Base-by-base conservation (phyloP, 1,284 basidiomycete species). In the Papiliotrema flavescens region DNA sequence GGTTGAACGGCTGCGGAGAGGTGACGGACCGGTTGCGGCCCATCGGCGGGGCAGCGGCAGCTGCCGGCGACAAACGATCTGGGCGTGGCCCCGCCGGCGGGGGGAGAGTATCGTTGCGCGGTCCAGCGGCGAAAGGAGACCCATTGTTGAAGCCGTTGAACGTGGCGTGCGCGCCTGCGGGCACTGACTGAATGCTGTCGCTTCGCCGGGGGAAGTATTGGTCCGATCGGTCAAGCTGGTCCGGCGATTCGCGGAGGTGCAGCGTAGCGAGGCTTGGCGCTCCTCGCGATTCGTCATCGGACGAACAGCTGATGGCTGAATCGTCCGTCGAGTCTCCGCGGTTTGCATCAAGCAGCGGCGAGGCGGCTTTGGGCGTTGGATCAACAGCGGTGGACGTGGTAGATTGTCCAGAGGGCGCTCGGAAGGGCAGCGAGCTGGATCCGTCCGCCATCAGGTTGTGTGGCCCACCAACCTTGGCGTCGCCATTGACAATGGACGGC, bases 151-250 rank as follows among this genome's bases (percentile, higher is more conserved):
- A 14, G 6, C 8, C 51, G 23, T 41, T 50, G 9, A 54, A 53
- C 9, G 49, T 46, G 6, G 47, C n/a, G 55, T 53, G 11, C 14
- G 8, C 7, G 2, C 70, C 65, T n/a, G 68, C 67, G 8, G 77
- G 76, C 32, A 76, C 67, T 35, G 82, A 84, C 66, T 87, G 86
- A 15, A 86, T 87, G 35, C 84, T 85, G 56, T 82, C 81, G 39
- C 80, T 84, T 14, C 87, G 85, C 46, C 87, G 81, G 17, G 84
- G 85, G 73, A 88, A 86, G 19, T 77, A 79, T 56, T 85, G 77
- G 52, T 89, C 88, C 14, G 84, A 85, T 0, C 81, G 81, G 68
- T 89, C 78, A 34, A 78, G 74, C 44, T 76, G 75, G 15, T 54
- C 46, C 2, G 63, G 65, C 3, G 62, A 63, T 17, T 69, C 61